Conservation (phyloP, 768 basidiomycete genomes). For the Tulasnella sp. region DNA sequence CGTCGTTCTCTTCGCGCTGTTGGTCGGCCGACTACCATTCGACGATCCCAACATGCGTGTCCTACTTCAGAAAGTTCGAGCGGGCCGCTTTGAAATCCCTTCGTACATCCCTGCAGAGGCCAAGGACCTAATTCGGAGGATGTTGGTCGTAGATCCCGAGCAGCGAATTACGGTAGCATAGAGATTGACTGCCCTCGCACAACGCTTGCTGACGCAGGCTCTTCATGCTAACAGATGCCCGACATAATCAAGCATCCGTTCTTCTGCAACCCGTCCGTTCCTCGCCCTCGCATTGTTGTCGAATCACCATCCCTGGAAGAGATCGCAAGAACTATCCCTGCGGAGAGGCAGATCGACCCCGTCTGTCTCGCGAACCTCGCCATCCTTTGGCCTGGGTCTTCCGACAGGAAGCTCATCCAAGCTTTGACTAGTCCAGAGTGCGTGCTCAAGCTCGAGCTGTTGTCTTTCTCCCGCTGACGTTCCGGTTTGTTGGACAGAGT, state of each 20-base stretch:
- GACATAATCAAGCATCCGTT: constrained; percentile 88
- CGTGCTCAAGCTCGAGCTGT: constrained; percentile 21
- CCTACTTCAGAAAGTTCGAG: constrained; percentile 83
- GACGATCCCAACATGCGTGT: constrained; percentile 77
- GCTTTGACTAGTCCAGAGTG: constrained; percentile 40
- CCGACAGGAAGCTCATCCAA: constrained; percentile 49
- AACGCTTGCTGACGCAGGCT: background rate
- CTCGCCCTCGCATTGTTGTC: constrained; percentile 47
- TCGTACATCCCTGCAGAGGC: constrained; percentile 78
- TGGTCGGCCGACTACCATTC: constrained; percentile 90
- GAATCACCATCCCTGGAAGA: constrained; percentile 66
- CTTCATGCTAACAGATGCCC: constrained; percentile 63
- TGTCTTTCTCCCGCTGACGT: background rate
- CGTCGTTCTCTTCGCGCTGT: constrained; percentile 86
- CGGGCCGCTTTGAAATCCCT: constrained; percentile 84
- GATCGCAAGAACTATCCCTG: constrained; percentile 70
- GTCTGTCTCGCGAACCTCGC: constrained; percentile 78
- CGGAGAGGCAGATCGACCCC: constrained; percentile 69
- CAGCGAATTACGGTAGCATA: constrained; percentile 73
- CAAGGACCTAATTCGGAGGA: constrained; percentile 77
- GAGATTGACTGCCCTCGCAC: no score
- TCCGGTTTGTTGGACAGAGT: constrained; percentile 45
- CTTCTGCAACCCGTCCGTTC: constrained; percentile 57
- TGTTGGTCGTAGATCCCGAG: constrained; percentile 86
- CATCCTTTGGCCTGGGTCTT: constrained; percentile 71